Base-by-base conservation (phyloP, 345 rosid genomes). In the Salix dunnii region DNA sequence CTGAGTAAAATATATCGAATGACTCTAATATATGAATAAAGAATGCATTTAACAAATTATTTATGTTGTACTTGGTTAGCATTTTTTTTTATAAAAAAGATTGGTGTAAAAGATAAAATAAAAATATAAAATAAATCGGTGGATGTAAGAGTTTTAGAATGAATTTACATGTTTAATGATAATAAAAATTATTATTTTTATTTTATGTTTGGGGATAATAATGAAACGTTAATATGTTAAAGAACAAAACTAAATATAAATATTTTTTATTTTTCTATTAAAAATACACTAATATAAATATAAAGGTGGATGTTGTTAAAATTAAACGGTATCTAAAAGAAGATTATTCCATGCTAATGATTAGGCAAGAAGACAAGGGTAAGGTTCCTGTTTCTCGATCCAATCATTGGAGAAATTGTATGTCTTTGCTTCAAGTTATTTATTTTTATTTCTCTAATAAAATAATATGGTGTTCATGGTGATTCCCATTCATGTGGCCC, bases 271-370 rank as follows among this genome's bases (percentile, higher is more conserved):
- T 13, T 66, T 0, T 3, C 43, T 17, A 33, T 66, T 16, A 14
- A 33, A 1, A 65, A 28, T 6, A 21, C n/a, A 7, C 33, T 18
- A 2, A 66, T 35, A 23, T 16, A 38, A 6, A 23, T 31, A 25
- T 60, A 16, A 23, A 14, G 72, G 46, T 70, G 78, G 60, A 71
- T 69, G 67, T 35, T 16, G 74, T 42, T 64, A 81, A 74, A 73
- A 67, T 63, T 33, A 67, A 75, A 69, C 49, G 86, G 86, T 25
- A 87, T 85, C 90, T 55, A 79, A 82, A 43, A 30, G 78, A 67
- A 38, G 82, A 27, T 86, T 83, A 83, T 85, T 85, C 90, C 72
- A 46, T 40, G n/a, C 38, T 10, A 79, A 87, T 75, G 84, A 83
- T 85, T 71, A 23, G 61, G 80, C 81, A 75, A 85, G 68, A 84